Conservation (phyloP, 495 filamentous ascomycete genomes). For the Copromyces sp. region DNA sequence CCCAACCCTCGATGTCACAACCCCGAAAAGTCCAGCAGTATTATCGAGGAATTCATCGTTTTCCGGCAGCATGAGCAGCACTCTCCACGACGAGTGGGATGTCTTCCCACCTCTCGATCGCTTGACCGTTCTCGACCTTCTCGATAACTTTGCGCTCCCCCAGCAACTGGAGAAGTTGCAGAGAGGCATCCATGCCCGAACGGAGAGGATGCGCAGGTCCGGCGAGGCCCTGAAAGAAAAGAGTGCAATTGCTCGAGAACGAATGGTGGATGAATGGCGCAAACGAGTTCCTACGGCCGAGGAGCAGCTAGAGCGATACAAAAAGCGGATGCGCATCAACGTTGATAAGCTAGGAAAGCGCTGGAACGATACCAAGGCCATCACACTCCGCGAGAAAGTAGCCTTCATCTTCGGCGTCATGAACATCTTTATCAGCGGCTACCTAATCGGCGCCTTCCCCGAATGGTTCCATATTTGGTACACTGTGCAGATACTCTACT, state of each 20-base stretch:
- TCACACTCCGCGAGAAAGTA: slow-evolving; percentile 85
- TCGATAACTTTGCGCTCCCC: slow-evolving; percentile 87
- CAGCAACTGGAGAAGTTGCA: slow-evolving; percentile 85
- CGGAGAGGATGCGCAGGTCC: slow-evolving; percentile 72
- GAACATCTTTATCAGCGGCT: slow-evolving; percentile 94
- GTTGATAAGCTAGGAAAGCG: slow-evolving; percentile 77
- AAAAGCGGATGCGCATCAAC: slow-evolving; percentile 69
- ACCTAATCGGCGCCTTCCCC: slow-evolving; percentile 78
- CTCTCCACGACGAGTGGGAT: slow-evolving; percentile 84
- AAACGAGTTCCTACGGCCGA: slow-evolving; percentile 73
- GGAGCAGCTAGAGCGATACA: slow-evolving; percentile 86
- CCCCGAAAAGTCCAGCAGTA: slow-evolving; percentile 35
- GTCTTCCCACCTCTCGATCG: slow-evolving; percentile 79
- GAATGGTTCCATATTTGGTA: slow-evolving; percentile 91
- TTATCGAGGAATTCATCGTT: slow-evolving; percentile 67
- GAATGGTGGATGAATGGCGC: slow-evolving; percentile 81
- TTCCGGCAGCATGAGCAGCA: slow-evolving; percentile 51
- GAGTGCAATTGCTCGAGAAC: slow-evolving; percentile 45
- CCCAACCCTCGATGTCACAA: slow-evolving; percentile 27
- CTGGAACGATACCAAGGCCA: slow-evolving; percentile 82
- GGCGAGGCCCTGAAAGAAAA: slow-evolving; percentile 56
- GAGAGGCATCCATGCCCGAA: slow-evolving; percentile 65
- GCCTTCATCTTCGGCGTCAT: slow-evolving; percentile 93
- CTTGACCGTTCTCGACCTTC: slow-evolving; percentile 80
- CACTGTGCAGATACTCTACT: slow-evolving; percentile 73